Conservation (phyloP, 768 basidiomycete genomes). For the Lyophyllum shimeji region DNA sequence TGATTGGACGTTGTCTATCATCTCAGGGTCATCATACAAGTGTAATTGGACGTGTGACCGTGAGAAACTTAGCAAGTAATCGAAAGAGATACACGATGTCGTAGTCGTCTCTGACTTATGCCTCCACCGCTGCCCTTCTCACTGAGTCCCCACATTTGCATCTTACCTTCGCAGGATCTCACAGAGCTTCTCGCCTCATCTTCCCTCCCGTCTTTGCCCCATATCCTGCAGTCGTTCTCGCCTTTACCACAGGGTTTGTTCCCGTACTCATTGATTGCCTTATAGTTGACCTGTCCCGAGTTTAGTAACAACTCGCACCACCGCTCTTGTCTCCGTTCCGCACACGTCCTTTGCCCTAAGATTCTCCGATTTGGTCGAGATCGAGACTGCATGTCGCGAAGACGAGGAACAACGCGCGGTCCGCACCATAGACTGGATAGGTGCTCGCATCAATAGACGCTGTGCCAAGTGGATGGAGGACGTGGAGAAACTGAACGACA, state of each 20-base stretch:
- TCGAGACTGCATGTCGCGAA: constrained; percentile 74
- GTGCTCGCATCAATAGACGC: constrained; percentile 62
- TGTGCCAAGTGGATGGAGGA: constrained; percentile 74
- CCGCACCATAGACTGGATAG: constrained; percentile 86
- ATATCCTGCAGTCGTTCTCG: constrained; percentile 82
- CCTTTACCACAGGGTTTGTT: constrained; percentile 74
- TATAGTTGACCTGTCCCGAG: constrained; percentile 4
- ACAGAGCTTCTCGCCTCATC: constrained; percentile 54
- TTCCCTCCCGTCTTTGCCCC: constrained; percentile 65
- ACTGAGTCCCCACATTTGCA: constrained; percentile 79
- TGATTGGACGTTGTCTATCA: too few relatives aligned
- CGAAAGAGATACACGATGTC: not conserved
- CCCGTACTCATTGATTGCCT: constrained; percentile 1
- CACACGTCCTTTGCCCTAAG: constrained; percentile 74
- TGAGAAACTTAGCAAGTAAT: not conserved
- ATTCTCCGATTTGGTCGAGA: constrained; percentile 73
- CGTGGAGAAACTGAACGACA: constrained; percentile 46
- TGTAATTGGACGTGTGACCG: constrained; percentile 6
- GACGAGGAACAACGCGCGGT: constrained; percentile 78
- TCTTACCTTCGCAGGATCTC: constrained; percentile 72
- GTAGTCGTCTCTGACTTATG: constrained; percentile 27
- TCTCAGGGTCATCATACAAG: not conserved
- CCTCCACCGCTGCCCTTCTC: constrained; percentile 63
- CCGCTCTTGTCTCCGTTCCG: constrained; percentile 64
- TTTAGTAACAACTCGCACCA: constrained; percentile 78